Evolutionary conservation across 2,329 filamentous ascomycete genomes (phyloP).

Genomic region (Ramularia endophylla): DNA sequence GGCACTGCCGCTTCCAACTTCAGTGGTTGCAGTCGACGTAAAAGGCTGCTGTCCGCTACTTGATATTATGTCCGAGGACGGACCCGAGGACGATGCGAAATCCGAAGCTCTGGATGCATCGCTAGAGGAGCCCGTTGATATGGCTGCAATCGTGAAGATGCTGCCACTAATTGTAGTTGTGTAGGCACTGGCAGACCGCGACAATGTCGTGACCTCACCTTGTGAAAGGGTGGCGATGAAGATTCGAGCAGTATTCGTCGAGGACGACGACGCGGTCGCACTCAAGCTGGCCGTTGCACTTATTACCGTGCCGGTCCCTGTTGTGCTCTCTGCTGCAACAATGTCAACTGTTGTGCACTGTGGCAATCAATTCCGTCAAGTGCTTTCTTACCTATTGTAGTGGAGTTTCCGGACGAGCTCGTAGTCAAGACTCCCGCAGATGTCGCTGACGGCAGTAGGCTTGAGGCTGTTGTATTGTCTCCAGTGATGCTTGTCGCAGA

Average conservation of each 20-base stretch:
- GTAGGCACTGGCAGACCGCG: constrained; percentile 17
- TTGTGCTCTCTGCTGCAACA: no score
- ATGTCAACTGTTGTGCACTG: no score
- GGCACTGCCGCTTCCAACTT: constrained; percentile 5
- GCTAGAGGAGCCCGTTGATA: constrained; percentile 7
- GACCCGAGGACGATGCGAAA: constrained; percentile 5
- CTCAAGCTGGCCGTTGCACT: no score
- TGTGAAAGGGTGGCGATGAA: constrained; percentile 24
- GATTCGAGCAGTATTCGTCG: constrained; percentile 9
- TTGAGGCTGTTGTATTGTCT: constrained; percentile 4
- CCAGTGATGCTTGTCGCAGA: constrained; percentile 12
- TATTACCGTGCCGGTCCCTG: no score
- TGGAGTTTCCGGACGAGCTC: no score
- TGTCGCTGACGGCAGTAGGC: no score
- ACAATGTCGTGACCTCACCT: constrained; percentile 22
- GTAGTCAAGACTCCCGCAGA: no score
- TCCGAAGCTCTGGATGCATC: constrained; percentile 5
- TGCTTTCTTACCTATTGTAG: no score
- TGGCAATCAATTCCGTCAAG: no score
- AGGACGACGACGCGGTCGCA: not conserved
- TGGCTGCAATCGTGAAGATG: constrained; percentile 18
- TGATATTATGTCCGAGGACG: not conserved
- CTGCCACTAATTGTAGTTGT: constrained; percentile 23
- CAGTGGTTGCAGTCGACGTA: constrained; percentile 11
- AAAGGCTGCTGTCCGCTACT: constrained; percentile 7